These are phyloP conservation scores for Trifolium pratense DNA, from an alignment of 306 rosid species.

Conservation along the genomic window DNA sequence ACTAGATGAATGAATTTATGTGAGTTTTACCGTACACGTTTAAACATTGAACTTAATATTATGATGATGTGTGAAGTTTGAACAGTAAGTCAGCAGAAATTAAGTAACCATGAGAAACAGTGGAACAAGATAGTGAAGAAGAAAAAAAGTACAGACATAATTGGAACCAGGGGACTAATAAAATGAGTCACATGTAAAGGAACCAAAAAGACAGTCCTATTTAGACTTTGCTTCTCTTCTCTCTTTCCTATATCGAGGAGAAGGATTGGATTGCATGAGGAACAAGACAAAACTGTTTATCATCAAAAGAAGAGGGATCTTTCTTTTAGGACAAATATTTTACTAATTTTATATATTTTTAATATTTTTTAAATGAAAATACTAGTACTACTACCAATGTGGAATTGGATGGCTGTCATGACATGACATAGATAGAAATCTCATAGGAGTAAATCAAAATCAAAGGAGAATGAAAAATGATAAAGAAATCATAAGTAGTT, in stretches of 20 bases:
- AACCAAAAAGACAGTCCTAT: conserved; percentile 8
- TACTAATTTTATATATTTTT: too few relatives aligned
- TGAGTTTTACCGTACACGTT: too few relatives aligned
- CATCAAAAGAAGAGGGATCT: conserved; percentile 32
- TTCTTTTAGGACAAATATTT: background rate
- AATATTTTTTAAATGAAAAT: too few relatives aligned
- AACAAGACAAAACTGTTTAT: conserved; percentile 8
- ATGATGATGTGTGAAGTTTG: conserved; percentile 4
- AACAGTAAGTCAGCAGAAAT: conserved; percentile 8
- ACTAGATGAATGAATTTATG: too few relatives aligned
- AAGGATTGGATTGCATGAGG: conserved; percentile 19
- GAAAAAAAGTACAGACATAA: background rate
- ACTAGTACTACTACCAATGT: background rate
- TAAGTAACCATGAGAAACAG: background rate
- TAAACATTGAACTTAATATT: too few relatives aligned
- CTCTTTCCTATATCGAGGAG: conserved; percentile 5
- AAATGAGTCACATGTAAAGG: conserved; percentile 33
- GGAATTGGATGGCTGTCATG: background rate
- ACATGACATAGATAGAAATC: background rate
- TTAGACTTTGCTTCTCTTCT: background rate
- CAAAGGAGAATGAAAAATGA: background rate
- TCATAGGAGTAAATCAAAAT: background rate
- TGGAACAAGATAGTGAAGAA: background rate
- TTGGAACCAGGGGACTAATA: background rate
- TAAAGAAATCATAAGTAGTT: background rate